Evolutionary conservation across 257 asterid genomes (phyloP), one percentile per base, ranked within the genome.

Genomic region (Mentha longifolia): DNA sequence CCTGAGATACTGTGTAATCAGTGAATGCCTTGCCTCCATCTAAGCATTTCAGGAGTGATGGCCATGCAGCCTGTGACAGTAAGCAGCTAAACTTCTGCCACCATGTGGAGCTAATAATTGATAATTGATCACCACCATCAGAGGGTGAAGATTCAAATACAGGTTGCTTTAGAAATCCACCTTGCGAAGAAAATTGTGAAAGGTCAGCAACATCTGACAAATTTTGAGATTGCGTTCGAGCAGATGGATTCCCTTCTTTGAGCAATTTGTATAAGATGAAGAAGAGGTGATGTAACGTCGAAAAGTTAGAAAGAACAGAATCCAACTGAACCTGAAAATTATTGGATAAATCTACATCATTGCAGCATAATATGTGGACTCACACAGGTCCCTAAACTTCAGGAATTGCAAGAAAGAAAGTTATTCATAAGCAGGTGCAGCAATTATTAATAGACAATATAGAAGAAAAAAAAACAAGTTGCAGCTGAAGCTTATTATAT

Each of bases 141-240:
- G 71, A 61, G 69, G 80, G 55, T 66, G 77, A 77, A 68, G 82
- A 75, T 78, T 75, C 83, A 70, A 75, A 83, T 55, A 71, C 75
- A 30, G 87, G 87, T 78, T 85, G 93, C 91, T 78, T 85, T 56
- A 91, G 74, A 85, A 91, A 89, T 81, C 97, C 97, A 70, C 99
- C 99, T 79, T 86, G 88, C 43, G 66, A 74, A 76, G 93, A 86
- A 58, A 86, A 77, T 71, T 76, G 82, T 31, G 87, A 74, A 65
- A 59, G 63, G 49, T 75, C 74, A 47, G 82, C 68, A 76, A 69
- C 80, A 77, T 73, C 85, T 7, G 83, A 70, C 60, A 79, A 74
- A 37, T 55, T 72, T 71, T 80, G 84, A 2, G 81, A 64, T 54
- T 19, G 17, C 67, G 57, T 69, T 63, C 58, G 70, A 68, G 79